Percentiles rank a stretch among this genome's conserved stretches.
phyloP scores from a whole-genome alignment of 2,329 filamentous ascomycete species.

The Chaetomiaceae sp. region DNA sequence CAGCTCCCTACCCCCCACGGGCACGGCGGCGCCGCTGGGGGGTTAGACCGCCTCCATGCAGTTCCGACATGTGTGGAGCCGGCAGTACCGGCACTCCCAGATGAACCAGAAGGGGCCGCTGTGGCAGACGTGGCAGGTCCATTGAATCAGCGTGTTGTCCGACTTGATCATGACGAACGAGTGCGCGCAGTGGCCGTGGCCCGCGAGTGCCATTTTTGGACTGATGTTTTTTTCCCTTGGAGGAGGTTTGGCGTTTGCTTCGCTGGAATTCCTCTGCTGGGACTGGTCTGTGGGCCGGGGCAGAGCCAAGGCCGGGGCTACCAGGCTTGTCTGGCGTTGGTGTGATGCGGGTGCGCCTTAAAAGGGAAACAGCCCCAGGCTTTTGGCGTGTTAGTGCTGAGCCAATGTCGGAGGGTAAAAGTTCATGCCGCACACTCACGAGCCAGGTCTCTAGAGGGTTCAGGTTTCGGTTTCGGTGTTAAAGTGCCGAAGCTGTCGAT shows the following conservation, averaged over 20 bases:
- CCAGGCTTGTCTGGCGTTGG: slow-evolving; percentile 4
- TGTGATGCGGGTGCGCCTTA: slow-evolving; percentile 11
- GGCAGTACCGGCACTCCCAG: slow-evolving; percentile 65
- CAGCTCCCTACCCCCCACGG: too few relatives aligned
- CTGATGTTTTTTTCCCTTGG: slow-evolving; percentile 18
- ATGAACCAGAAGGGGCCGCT: slow-evolving; percentile 64
- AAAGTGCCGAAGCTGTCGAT: neutral
- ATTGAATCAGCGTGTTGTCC: slow-evolving; percentile 60
- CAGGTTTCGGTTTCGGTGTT: neutral
- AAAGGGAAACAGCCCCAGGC: slow-evolving; percentile 18
- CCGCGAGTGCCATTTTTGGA: slow-evolving; percentile 47
- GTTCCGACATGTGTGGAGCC: slow-evolving; percentile 57
- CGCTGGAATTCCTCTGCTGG: neutral
- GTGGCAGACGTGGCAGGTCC: slow-evolving; percentile 56
- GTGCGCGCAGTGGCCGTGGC: slow-evolving; percentile 53
- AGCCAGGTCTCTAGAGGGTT: neutral
- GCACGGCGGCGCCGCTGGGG: too few relatives aligned
- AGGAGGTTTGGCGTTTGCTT: neutral
- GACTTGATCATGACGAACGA: slow-evolving; percentile 63
- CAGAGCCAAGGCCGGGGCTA: slow-evolving; percentile 6
- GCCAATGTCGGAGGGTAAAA: neutral
- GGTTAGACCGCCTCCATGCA: slow-evolving; percentile 44
- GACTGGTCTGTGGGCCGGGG: neutral
- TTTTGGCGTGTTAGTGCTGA: slow-evolving; percentile 19
- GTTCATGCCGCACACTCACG: too few relatives aligned